Percentiles rank a stretch among this genome's conserved stretches.
Evolutionary conservation across 768 basidiomycete genomes (phyloP).

Genomic region (Leucosporidium scottii): DNA sequence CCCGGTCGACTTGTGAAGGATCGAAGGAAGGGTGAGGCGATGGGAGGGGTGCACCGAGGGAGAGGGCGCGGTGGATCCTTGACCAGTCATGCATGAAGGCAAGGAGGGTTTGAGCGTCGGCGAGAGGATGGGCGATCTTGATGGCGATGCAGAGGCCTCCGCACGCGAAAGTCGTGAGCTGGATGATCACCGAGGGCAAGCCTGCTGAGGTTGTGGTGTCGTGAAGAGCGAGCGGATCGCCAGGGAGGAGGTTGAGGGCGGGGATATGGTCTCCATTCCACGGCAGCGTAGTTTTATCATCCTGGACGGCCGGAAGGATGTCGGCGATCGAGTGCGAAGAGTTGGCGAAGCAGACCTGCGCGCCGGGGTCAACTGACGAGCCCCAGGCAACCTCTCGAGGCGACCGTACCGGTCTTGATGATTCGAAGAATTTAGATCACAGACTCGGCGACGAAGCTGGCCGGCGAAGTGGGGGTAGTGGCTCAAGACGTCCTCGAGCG

Average conservation of each 20-base stretch:
- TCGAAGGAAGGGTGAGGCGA: neutral
- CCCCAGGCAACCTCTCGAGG: neutral
- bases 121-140: neutral
- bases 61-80: neutral
- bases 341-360: neutral
- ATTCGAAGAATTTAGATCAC: neutral
- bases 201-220: neutral
- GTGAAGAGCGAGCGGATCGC: neutral
- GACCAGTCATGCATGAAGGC: neutral
- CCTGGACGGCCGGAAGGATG: neutral
- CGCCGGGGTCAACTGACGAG: neutral
- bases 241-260: neutral
- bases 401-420: neutral
- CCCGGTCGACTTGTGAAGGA: neutral
- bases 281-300: neutral
- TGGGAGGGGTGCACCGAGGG: neutral
- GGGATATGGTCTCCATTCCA: neutral
- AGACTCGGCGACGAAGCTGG: neutral
- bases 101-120: neutral
- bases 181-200: neutral
- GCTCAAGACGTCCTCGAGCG: neutral
- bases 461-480: neutral
- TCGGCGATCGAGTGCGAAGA: neutral
- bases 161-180: neutral
- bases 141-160: neutral